Evolutionary conservation across 306 rosid genomes (phyloP), one percentile per base, ranked within the genome.

Genomic region (Pterocarpus macrocarpus): DNA sequence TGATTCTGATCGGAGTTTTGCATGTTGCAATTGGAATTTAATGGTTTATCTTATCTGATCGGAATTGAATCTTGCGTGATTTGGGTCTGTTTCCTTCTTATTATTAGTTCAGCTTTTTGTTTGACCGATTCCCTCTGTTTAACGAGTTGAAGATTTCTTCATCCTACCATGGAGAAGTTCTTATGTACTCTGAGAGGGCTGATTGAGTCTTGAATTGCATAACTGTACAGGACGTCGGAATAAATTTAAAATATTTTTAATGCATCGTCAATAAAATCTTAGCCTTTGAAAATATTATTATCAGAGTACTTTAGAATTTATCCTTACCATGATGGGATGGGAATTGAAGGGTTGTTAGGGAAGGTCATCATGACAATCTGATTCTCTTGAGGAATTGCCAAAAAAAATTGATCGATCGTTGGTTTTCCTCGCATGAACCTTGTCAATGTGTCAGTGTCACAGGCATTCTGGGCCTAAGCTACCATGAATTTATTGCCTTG

Each of bases 341-440:
- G 47, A 15, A 35, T 47, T 9, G 53, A 47, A 43, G 73, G 6
- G 38, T n/a, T 13, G 4, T 2, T 55, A 6, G 8, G 71, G 28
- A 14, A 47, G 43, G 38, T 49, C 74, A 47, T 4, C 45, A 15
- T 30, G 45, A 9, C 44, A 41, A 17, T 62, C 47, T 50, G 36
- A 72, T 76, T 50, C 43, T 52, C 52, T 10, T 16, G 64, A 62
- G 56, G 39, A 74, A 16, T 64, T 59, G 52, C 35, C 2, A 14
- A 4, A 33, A 53, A 22, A 50, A 13, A 43, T 68, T 39, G 76
- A 68, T 2, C 16, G 50, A 14, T 59, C 68, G 57, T 49, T 74
- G 65, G 68, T 59, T 32, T 78, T 79, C 32, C 61, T 73, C 28
- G 73, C 11, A 1, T 14, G 36, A 14, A 41, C 14, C 55, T 62